These are phyloP conservation scores for Amauroascus verrucosus DNA, from an alignment of 2,329 filamentous ascomycete genomes.

Conservation along the genomic window DNA sequence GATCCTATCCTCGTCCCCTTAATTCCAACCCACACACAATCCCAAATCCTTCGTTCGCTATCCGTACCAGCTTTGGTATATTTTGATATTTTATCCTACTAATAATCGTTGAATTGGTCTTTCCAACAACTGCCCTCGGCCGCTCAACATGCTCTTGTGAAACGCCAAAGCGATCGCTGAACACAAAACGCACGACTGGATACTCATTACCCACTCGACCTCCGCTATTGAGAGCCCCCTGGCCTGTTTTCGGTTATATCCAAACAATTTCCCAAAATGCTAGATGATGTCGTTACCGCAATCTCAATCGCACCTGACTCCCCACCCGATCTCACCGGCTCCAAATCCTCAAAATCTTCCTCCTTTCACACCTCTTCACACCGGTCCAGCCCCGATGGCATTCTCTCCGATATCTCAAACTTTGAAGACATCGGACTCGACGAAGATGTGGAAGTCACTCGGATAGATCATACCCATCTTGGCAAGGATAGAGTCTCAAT, in stretches of 20 bases:
- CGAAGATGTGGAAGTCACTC: constrained; percentile 46
- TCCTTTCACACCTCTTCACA: constrained; percentile 72
- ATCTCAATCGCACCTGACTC: constrained; percentile 50
- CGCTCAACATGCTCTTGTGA: constrained; percentile 3
- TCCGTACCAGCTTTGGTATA: not conserved
- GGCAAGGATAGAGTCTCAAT: constrained; percentile 26
- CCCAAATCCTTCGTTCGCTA: not conserved
- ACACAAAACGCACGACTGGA: not conserved
- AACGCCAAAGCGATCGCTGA: not conserved
- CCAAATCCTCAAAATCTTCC: constrained; percentile 84
- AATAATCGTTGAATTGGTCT: too few relatives aligned
- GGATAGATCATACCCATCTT: constrained; percentile 28
- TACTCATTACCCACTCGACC: not conserved
- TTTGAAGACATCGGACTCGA: constrained; percentile 92
- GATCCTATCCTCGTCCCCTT: not conserved
- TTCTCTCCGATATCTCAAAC: constrained; percentile 63
- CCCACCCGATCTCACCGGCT: constrained; percentile 67
- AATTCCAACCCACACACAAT: not conserved
- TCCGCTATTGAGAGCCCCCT: not conserved
- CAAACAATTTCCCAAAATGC: not conserved
- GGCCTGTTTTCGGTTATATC: not conserved
- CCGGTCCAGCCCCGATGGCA: constrained; percentile 56
- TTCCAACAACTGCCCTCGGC: not conserved
- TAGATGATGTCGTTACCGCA: constrained; percentile 26
- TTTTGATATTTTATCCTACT: not conserved